Evolutionary conservation across 2,329 filamentous ascomycete genomes (phyloP).

Genomic region (Penicillium sp.): DNA sequence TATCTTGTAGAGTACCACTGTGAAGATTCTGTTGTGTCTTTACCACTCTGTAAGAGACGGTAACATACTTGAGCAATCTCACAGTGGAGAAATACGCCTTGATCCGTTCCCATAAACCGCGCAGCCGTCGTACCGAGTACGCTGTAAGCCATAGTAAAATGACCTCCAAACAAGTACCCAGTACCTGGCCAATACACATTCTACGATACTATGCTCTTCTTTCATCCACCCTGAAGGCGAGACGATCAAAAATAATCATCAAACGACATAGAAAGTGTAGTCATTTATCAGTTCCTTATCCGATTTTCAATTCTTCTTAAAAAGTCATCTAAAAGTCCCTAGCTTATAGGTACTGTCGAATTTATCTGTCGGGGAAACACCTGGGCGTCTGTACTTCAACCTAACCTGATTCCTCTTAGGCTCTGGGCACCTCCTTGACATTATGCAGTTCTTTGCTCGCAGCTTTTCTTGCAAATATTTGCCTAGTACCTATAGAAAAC

Average conservation of each 20-base stretch:
- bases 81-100: constrained; percentile 16
- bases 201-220: neutral
- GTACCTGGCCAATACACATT: constrained; percentile 10
- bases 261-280: neutral
- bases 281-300: neutral
- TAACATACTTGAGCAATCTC: constrained; percentile 14
- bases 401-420: neutral
- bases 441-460: neutral
- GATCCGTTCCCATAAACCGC: constrained; percentile 18
- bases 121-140: constrained; percentile 19
- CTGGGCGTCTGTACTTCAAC: neutral
- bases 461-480: neutral
- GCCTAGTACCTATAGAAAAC: neutral
- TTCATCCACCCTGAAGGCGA: neutral
- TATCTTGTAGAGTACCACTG: neutral
- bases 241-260: neutral
- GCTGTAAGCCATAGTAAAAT: constrained; percentile 13
- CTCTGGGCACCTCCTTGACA: neutral
- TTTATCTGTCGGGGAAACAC: neutral
- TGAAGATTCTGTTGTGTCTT: neutral
- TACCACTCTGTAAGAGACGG: constrained; percentile 5
- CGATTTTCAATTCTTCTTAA: neutral
- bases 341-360: neutral
- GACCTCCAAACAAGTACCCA: constrained; percentile 9
- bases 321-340: neutral